Conservation (phyloP, 495 filamentous ascomycete genomes). For the Aspergillus olivimuriae region DNA sequence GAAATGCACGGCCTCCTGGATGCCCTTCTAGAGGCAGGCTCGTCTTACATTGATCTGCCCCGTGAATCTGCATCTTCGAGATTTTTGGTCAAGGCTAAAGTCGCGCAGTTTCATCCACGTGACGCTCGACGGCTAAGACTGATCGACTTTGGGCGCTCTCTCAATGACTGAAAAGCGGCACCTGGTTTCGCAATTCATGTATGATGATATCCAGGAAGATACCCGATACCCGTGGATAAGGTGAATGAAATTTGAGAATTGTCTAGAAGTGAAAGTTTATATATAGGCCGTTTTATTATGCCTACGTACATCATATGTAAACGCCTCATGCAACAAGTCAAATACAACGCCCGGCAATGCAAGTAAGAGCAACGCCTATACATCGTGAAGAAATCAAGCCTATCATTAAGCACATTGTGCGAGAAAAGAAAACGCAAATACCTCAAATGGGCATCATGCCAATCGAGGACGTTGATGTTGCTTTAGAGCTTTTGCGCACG, state of each 20-base stretch:
- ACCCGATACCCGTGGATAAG: too few species aligned
- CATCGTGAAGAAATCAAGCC: slow-evolving; percentile 11
- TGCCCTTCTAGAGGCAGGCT: slow-evolving; percentile 53
- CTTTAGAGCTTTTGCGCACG: slow-evolving; percentile 27
- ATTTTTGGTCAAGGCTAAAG: slow-evolving; percentile 77
- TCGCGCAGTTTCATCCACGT: slow-evolving; percentile 79
- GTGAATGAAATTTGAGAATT: too few species aligned
- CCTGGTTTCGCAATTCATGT: too few species aligned
- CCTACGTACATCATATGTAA: not conserved
- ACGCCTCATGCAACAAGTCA: not conserved
- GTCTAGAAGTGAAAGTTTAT: too few species aligned
- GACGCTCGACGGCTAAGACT: slow-evolving; percentile 71
- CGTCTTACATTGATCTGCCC: slow-evolving; percentile 61
- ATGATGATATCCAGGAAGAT: too few species aligned
- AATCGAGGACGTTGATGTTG: slow-evolving; percentile 29
- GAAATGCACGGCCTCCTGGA: slow-evolving; percentile 65
- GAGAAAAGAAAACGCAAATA: slow-evolving; percentile 5
- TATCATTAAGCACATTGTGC: slow-evolving; percentile 11
- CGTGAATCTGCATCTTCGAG: slow-evolving; percentile 74
- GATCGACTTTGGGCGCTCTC: slow-evolving; percentile 75
- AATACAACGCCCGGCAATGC: slow-evolving; percentile 15
- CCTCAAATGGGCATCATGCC: slow-evolving; percentile 42
- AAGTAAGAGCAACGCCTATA: slow-evolving; percentile 8
- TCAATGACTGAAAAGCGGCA: slow-evolving; percentile 52
- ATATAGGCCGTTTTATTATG: too few species aligned